Evolutionary conservation across 1,284 basidiomycete genomes (phyloP), one percentile per base, ranked within the genome.

Genomic region (Exsudoporus floridanus): DNA sequence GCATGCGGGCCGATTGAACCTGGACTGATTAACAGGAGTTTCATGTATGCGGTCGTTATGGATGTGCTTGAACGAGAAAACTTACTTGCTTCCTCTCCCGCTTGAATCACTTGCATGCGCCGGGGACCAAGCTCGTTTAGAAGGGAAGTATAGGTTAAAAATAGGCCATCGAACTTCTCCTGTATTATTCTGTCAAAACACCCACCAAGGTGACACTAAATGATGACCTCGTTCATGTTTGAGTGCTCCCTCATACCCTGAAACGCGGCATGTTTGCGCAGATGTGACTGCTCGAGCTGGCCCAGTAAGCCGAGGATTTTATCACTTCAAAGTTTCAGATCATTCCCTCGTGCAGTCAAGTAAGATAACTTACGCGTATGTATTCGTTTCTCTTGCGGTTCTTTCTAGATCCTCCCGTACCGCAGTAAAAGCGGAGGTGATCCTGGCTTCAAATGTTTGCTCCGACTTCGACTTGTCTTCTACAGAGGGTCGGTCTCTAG

Each of bases 61-160:
- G 28, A 44, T 30, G 9, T 38, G 12, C 4, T 39, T 27, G 14
- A 27, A 45, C 10, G 8, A 31, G 41, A 49, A 14, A 7, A 63
- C 73, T 54, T 52, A 78, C 76, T 54, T 59, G 67, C 68, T 39
- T 69, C 64, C 54, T 74, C 72, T 18, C 73, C 66, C 7, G 67
- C 65, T 53, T 72, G 70, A 46, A 73, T 69, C 30, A 62, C 64
- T 18, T 66, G 66, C 14, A 63, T 65, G 10, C 74, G 70, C 27
- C 61, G 60, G 34, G 67, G 70, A 23, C 65, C 69, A 18, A 78
- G 61, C 30, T 75, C 72, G 35, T 75, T 64, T 31, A 74, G 57
- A 19, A 75, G 51, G 3, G 65, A 48, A 23, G 65, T 64, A 53
- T 69, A 73, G 3, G 61, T 55, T 9, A 60, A 65, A 21, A 73